Evolutionary conservation across 2,329 filamentous ascomycete species (phyloP), one percentile per base, ranked within the genome.

Genomic region (Oidium heveae): DNA sequence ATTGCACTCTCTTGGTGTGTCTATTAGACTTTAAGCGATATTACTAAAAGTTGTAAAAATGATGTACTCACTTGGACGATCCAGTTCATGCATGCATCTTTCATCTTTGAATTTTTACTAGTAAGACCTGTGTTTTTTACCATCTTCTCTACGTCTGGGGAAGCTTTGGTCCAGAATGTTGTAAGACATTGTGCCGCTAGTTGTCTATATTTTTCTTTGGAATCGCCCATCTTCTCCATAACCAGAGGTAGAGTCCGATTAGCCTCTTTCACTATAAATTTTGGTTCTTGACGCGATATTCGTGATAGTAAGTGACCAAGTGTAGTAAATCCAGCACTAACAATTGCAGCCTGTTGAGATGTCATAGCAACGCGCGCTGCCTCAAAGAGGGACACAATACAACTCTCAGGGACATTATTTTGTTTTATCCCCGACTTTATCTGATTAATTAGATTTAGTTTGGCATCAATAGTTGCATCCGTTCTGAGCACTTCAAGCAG

Each of bases 341-440:
- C 79, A 58, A 94, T 79, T 36, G 78, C 76, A 46, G 81, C 81
- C 63, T 93, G 84, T 62, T 84, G 81, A 44, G 85, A 84, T 54
- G 74, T 71, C 60, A 89, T 82, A 57, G 86, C 84, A 54, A 79
- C 70, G 58, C 82, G 82, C 63, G 93, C 73, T 59, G 82, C 84
- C 57, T 95, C 86, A 68, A 94, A 93, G 59, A 94, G 77, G 56
- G 77, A 72, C 28, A 77, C 69, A 61, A 93, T 76, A 62, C 74
- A 76, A 55, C 69, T 68, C 60, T 93, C 86, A 57, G 86, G 86
- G 49, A 94, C 85, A 70, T 87, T 87, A 66, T 84, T 82, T 68
- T 94, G 87, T 68, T 94, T 94, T 72, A 94, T 94, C 66, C 80
- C 77, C 46, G 84, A 87, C 69, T 94, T 94, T 68, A 88, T 72